Evolutionary conservation across 768 basidiomycete species (phyloP).

Genomic region (Punctularia strigosozonata): DNA sequence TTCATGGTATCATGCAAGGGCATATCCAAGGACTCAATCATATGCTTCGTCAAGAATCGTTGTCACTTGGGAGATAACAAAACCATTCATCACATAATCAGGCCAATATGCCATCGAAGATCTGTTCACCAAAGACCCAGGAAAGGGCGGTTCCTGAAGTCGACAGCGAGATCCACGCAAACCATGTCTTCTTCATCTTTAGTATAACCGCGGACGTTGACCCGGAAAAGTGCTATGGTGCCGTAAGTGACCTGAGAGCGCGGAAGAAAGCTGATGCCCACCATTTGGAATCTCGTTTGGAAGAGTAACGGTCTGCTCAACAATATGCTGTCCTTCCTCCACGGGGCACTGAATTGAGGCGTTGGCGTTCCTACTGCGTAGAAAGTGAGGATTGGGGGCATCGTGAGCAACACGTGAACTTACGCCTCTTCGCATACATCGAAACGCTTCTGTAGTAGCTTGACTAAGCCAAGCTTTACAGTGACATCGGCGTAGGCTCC

Average conservation of each 20-base stretch:
- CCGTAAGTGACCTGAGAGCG: too few species aligned
- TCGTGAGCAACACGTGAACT: conserved; percentile 22
- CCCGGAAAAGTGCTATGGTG: conserved; percentile 67
- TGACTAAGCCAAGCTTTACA: conserved; percentile 92
- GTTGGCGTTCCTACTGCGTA: conserved; percentile 57
- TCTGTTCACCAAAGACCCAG: too few species aligned
- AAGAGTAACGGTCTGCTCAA: conserved; percentile 73
- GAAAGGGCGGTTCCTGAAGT: conserved; percentile 48
- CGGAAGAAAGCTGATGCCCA: conserved; percentile 14
- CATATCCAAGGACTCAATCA: too few species aligned
- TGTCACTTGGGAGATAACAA: too few species aligned
- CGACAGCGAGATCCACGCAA: conserved; percentile 69
- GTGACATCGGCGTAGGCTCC: conserved; percentile 84
- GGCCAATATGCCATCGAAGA: too few species aligned
- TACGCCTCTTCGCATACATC: conserved; percentile 94
- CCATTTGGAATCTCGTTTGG: conserved; percentile 89
- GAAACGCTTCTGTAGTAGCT: conserved; percentile 72
- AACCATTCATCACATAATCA: too few species aligned
- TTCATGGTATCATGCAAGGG: too few species aligned
- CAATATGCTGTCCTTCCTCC: conserved; percentile 51
- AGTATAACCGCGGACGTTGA: conserved; percentile 61
- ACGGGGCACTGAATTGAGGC: conserved; percentile 80
- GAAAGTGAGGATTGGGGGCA: conserved; percentile 1
- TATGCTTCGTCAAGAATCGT: too few species aligned
- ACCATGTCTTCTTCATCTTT: conserved; percentile 61